phyloP scores from a whole-genome alignment of 1,284 basidiomycete species.

The Tetrapyrgos nigripes region DNA sequence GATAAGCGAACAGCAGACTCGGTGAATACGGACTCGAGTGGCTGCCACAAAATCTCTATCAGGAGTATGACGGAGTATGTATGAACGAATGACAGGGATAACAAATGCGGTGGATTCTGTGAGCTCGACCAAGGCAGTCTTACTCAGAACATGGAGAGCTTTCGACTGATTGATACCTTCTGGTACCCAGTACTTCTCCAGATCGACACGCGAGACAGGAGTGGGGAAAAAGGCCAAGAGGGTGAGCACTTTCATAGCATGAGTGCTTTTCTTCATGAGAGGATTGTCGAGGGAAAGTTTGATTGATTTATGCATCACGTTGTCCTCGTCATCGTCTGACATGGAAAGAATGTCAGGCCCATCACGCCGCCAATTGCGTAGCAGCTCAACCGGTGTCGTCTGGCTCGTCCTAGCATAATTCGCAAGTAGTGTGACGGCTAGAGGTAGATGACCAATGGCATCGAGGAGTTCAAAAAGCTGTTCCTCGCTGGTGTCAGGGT shows the following conservation, averaged over 20 bases:
- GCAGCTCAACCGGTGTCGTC: not conserved
- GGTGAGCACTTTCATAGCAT: conserved; percentile 19
- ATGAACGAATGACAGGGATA: conserved; percentile 28
- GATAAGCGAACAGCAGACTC: conserved; percentile 13
- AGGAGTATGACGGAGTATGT: conserved; percentile 22
- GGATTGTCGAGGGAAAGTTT: conserved; percentile 22
- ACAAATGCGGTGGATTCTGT: conserved; percentile 21
- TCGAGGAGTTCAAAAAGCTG: conserved; percentile 10
- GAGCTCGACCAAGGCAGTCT: conserved; percentile 20
- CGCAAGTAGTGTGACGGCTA: conserved; percentile 19
- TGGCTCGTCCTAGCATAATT: conserved; percentile 1
- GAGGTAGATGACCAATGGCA: conserved; percentile 13
- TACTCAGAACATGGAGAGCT: conserved; percentile 19
- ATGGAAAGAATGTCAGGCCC: not conserved
- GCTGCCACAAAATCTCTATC: not conserved
- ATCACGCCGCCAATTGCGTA: not conserved
- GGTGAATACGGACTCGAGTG: conserved; percentile 13
- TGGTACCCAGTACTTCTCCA: conserved; percentile 25
- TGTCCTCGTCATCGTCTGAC: not conserved
- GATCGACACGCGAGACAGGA: conserved; percentile 18
- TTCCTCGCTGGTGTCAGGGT: not conserved
- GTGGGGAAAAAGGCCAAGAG: conserved; percentile 29
- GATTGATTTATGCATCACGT: conserved; percentile 3
- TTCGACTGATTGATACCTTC: not conserved
- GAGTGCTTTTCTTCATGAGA: conserved; percentile 7